Conservation (phyloP, 1,284 basidiomycete species). For the Singerocomus rubriflavus region DNA sequence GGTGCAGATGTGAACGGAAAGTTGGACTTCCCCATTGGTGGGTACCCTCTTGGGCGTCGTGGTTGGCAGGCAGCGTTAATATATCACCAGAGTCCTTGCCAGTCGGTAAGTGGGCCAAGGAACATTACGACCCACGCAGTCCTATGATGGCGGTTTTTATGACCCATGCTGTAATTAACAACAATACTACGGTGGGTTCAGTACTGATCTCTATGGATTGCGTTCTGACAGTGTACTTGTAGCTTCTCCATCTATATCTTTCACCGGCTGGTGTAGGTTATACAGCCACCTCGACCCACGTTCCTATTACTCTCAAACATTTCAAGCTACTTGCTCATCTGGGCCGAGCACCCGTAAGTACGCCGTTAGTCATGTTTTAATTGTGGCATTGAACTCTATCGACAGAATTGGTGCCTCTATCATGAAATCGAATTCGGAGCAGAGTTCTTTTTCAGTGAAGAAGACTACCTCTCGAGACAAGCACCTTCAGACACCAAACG, state of each 20-base stretch:
- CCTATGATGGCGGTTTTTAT: slow-evolving; percentile 63
- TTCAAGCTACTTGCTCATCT: slow-evolving; percentile 67
- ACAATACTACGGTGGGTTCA: slow-evolving; percentile 47
- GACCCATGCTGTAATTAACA: slow-evolving; percentile 67
- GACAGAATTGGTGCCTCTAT: slow-evolving; percentile 50
- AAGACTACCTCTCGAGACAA: slow-evolving; percentile 52
- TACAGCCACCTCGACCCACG: slow-evolving; percentile 33
- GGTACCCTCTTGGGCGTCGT: slow-evolving; percentile 5
- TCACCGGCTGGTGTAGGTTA: slow-evolving; percentile 30
- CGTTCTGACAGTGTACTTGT: slow-evolving; percentile 4
- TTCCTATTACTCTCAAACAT: slow-evolving; percentile 71
- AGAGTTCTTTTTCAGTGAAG: slow-evolving; percentile 63
- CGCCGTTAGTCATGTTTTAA: background rate
- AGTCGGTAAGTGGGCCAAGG: slow-evolving; percentile 59
- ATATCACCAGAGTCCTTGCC: slow-evolving; percentile 46
- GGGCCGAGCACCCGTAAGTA: slow-evolving; percentile 54
- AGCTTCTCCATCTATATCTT: slow-evolving; percentile 51
- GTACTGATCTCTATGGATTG: background rate
- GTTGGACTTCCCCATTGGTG: slow-evolving; percentile 54
- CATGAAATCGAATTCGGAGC: slow-evolving; percentile 59
- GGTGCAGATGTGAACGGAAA: slow-evolving; percentile 44
- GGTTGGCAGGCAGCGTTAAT: slow-evolving; percentile 1
- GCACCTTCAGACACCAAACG: slow-evolving; percentile 21
- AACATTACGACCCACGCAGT: slow-evolving; percentile 51
- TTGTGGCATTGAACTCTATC: slow-evolving; percentile 1